Base-by-base conservation (phyloP, 805 yeast species). In the Metschnikowia cerradonensis region DNA sequence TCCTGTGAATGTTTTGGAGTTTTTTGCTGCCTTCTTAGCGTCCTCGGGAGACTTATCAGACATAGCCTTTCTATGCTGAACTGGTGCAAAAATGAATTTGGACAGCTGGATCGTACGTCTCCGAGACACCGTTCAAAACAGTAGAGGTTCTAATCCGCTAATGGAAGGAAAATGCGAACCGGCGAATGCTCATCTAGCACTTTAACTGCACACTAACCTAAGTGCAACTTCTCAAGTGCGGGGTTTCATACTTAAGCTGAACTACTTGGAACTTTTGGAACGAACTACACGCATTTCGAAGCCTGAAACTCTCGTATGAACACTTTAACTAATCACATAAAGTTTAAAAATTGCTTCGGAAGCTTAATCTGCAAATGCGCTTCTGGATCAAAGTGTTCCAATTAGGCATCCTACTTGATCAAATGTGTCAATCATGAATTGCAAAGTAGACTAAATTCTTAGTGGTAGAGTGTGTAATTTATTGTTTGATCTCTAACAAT, bases 1-100 rank as follows among this genome's bases (percentile, higher is more conserved):
- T 1, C 96, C 97, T 0, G 88, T 83, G 62, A 88, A 90, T 0
- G 94, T 83, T 63, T 90, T 90, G 41, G 74, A 64, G 47, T 52
- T 52, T 45, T 41, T 52, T 22, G 32, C 32, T 22, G 23, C 26
- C 14, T 44, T 44, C 20, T 44, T 34, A 8, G 20, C 32, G 14
- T 36, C 41, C 23, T 23, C 41, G 7, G 17, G 23, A 36, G 47
- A 17, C 37, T 23, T 35, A 2, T 23, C 41, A 36, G 41, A 17
- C 47, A 44, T 44, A 23, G 45, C 38, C 22, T 26, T 15, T 23
- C 7, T 22, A 20, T 42, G 38, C 37, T 30, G n/a, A 40, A 30
- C 14, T 6, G 22, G 17, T 17, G 34, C 43, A 30, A 15, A 15
- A 10, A 10, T 15, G 13, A 15, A n/a, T 39, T 22, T 40, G 15